These are phyloP conservation scores for Echinosophora koreensis DNA, from an alignment of 306 rosid species.

Conservation along the genomic window DNA sequence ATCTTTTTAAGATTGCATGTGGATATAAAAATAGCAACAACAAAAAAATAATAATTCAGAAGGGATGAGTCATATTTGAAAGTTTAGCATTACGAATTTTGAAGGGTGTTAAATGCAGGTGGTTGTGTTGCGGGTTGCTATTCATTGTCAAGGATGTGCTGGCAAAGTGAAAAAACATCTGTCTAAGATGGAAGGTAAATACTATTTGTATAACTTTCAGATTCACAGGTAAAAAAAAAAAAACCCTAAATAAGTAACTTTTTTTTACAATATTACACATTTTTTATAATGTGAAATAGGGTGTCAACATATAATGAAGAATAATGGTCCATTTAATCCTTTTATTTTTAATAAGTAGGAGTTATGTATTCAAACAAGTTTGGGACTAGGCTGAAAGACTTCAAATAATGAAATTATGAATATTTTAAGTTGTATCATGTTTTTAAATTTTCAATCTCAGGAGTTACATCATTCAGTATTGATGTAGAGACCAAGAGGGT, in stretches of 20 bases:
- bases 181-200: conserved; percentile 74
- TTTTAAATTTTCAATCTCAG: conserved; percentile 43
- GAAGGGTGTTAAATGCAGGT: conserved; percentile 63
- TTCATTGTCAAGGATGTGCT: conserved; percentile 98
- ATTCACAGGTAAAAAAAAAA: background rate
- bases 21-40: conserved; percentile 23
- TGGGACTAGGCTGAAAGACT: conserved; percentile 16
- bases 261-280: background rate
- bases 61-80: conserved; percentile 11
- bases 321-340: background rate
- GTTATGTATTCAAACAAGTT: background rate
- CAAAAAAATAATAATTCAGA: background rate
- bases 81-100: conserved; percentile 16
- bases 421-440: background rate
- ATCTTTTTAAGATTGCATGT: conserved; percentile 31
- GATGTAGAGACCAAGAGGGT: conserved; percentile 86
- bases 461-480: conserved; percentile 89
- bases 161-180: conserved; percentile 86
- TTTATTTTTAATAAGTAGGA: background rate
- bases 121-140: conserved; percentile 91
- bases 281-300: background rate
- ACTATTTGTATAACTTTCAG: background rate
- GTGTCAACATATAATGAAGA: background rate
- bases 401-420: background rate
- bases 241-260: background rate